Conservation (phyloP, 371 early-diverging fungal genomes). For the Syncephalis fuscata region DNA sequence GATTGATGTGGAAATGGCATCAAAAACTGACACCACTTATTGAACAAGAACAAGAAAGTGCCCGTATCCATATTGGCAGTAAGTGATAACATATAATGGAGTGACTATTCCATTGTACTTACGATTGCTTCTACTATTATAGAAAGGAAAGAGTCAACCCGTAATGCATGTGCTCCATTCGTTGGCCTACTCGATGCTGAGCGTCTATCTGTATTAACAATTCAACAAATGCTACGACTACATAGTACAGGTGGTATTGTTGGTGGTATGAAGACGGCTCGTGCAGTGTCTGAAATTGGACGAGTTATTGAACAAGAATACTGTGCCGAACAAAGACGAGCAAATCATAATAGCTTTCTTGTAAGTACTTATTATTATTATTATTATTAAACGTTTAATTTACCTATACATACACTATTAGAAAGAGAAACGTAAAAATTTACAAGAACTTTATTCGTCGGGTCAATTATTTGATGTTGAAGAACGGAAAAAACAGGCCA, state of each 20-base stretch:
- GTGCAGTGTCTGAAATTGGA: constrained; percentile 49
- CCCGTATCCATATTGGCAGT: constrained; percentile 13
- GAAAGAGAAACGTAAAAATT: constrained; percentile 9
- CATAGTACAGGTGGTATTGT: constrained; percentile 35
- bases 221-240: constrained; percentile 57
- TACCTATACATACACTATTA: too few species aligned
- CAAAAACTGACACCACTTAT: constrained; percentile 45
- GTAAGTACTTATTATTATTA: constrained; percentile 4
- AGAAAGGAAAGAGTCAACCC: constrained; percentile 12
- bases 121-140: constrained; percentile 6
- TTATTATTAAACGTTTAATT: too few species aligned
- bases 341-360: constrained; percentile 35
- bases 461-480: constrained; percentile 67
- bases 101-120: too few species aligned
- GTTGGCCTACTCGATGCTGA: constrained; percentile 52
- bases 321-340: constrained; percentile 55
- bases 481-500: constrained; percentile 44
- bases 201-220: constrained; percentile 68
- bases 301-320: constrained; percentile 71
- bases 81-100: too few species aligned
- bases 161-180: constrained; percentile 46
- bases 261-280: constrained; percentile 43
- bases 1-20: constrained; percentile 62
- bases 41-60: constrained; percentile 32
- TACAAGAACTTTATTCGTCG: constrained; percentile 40